Percentiles rank a stretch among this genome's conserved stretches.
phyloP scores from a whole-genome alignment of 768 basidiomycete species.

The Boletus patriciae region DNA sequence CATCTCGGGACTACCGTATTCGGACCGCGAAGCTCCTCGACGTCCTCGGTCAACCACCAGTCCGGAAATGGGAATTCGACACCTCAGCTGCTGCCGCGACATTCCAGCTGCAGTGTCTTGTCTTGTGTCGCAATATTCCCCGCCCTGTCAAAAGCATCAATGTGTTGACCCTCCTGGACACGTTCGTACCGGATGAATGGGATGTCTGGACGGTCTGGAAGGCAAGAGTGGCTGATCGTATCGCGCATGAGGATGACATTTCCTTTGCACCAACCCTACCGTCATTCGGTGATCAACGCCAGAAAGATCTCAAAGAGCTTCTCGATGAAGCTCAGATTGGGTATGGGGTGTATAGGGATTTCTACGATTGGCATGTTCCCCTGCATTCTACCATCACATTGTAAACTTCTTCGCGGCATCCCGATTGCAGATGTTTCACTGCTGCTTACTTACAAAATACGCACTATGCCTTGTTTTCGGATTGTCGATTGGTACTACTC shows the following conservation, averaged over 20 bases:
- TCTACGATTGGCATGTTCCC: background rate
- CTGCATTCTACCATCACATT: background rate
- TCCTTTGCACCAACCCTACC: constrained; percentile 1
- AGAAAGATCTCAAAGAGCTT: background rate
- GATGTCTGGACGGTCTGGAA: background rate
- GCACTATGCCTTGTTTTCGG: too few relatives aligned
- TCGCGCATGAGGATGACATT: background rate
- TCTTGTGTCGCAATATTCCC: background rate
- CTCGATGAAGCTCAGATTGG: constrained; percentile 7
- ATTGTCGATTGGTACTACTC: too few relatives aligned
- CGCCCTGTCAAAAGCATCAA: constrained; percentile 2
- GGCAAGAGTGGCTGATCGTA: background rate
- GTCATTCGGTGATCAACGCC: background rate
- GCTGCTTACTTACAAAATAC: too few relatives aligned
- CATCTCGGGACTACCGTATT: background rate
- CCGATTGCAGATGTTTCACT: too few relatives aligned
- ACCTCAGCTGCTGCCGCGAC: constrained; percentile 4
- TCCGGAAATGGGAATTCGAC: constrained; percentile 2
- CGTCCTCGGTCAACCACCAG: constrained; percentile 3
- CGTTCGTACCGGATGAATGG: background rate
- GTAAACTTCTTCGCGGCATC: background rate
- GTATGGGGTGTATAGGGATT: background rate
- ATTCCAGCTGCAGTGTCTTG: constrained; percentile 7
- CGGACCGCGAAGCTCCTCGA: constrained; percentile 3
- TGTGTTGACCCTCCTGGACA: background rate